Evolutionary conservation across 1,284 basidiomycete genomes (phyloP).

Genomic region (Singerocomus inundabilis): DNA sequence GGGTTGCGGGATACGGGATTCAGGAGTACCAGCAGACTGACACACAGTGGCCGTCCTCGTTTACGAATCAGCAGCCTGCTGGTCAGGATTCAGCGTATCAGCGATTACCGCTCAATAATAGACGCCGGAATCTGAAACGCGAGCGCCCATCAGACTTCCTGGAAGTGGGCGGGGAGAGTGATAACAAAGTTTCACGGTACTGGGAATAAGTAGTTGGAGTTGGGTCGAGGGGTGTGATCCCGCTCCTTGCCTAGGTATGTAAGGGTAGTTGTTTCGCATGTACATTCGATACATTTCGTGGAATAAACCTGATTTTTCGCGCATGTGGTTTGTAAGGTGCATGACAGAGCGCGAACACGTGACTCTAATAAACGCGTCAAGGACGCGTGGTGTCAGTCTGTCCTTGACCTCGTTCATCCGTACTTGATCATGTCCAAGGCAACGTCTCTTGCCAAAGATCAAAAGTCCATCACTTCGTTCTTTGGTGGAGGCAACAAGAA

Average conservation of each 20-base stretch:
- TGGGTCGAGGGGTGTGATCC: not conserved
- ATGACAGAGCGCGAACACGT: constrained; percentile 33
- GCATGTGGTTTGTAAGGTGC: not conserved
- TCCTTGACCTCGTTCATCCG: not conserved
- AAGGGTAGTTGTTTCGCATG: constrained; percentile 10
- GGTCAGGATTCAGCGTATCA: constrained; percentile 81
- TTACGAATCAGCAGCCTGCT: constrained; percentile 59
- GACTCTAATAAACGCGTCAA: constrained; percentile 23
- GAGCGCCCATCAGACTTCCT: constrained; percentile 81
- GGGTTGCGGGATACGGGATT: constrained; percentile 41
- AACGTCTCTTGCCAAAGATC: constrained; percentile 41
- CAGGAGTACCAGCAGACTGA: constrained; percentile 36
- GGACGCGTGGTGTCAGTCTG: constrained; percentile 12
- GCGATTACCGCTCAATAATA: constrained; percentile 73
- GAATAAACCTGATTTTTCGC: constrained; percentile 13
- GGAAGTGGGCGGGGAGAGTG: constrained; percentile 63
- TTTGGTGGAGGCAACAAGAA: constrained; percentile 38
- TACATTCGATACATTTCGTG: constrained; percentile 10
- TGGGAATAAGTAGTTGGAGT: constrained; percentile 55
- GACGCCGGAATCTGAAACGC: constrained; percentile 71
- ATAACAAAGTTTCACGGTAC: constrained; percentile 64
- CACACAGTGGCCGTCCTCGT: constrained; percentile 50
- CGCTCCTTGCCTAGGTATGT: constrained; percentile 5
- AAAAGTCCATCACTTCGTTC: constrained; percentile 56
- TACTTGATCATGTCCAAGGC: constrained; percentile 48